A percentile compares a stretch with the other conserved stretches of the same genome.
These are phyloP conservation scores for Spatholobus suberectus DNA, from an alignment of 306 rosid genomes.

Conservation along the genomic window DNA sequence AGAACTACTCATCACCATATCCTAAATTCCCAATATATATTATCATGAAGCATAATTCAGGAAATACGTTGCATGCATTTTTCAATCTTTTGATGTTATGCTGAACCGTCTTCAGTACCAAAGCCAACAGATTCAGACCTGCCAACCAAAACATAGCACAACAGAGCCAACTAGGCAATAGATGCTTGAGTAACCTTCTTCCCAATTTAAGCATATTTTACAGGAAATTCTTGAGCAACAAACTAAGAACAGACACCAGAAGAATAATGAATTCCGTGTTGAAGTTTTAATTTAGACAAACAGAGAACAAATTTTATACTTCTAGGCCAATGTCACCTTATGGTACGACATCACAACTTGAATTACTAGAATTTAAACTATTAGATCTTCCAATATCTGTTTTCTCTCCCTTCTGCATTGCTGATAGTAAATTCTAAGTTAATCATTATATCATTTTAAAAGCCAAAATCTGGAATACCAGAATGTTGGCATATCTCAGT, in stretches of 20 bases:
- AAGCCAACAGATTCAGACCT: slow-evolving; percentile 24
- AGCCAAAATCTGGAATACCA: background rate
- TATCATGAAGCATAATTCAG: background rate
- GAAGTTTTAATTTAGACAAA: slow-evolving; percentile 12
- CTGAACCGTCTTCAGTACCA: background rate
- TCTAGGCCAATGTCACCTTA: background rate
- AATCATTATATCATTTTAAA: slow-evolving; percentile 9
- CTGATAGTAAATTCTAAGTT: background rate
- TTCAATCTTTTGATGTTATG: slow-evolving; percentile 8
- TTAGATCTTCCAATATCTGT: background rate
- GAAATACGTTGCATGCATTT: background rate
- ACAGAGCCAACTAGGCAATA: background rate
- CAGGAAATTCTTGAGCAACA: background rate
- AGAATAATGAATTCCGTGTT: background rate
- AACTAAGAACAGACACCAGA: background rate
- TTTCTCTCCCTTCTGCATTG: background rate
- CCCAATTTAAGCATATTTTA: slow-evolving; percentile 24
- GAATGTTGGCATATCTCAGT: slow-evolving; percentile 12
- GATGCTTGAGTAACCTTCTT: background rate
- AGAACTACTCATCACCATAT: background rate
- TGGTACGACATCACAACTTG: background rate
- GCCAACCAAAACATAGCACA: slow-evolving; percentile 2
- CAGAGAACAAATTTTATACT: slow-evolving; percentile 13
- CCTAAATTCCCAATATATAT: background rate
- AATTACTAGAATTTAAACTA: slow-evolving; percentile 25